Conservation (phyloP, 106 monocot species). For the Platanthera zijinensis region DNA sequence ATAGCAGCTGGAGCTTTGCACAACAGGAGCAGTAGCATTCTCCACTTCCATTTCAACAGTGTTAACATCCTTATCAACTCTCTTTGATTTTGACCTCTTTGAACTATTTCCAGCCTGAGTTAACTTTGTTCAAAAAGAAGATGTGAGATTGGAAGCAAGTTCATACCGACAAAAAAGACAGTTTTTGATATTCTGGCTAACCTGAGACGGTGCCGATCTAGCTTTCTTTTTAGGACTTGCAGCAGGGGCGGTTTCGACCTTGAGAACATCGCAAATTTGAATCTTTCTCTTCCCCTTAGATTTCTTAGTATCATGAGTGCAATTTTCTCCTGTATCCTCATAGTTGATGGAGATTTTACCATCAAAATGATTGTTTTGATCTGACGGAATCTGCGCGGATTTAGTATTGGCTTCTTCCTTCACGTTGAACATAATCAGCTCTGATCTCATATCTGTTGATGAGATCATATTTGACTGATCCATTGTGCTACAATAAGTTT, state of each 20-base stretch:
- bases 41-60: constrained; percentile 8
- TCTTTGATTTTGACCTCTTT: constrained; percentile 25
- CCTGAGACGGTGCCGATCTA: not conserved
- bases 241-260: too few species aligned
- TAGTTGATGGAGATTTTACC: not conserved
- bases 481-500: constrained; percentile 10
- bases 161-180: not conserved
- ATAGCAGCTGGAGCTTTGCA: constrained; percentile 27
- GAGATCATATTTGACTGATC: constrained; percentile 5
- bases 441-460: constrained; percentile 3
- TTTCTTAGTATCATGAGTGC: not conserved
- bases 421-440: not conserved
- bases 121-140: not conserved
- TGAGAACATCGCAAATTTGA: not conserved
- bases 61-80: constrained; percentile 16
- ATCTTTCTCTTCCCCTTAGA: constrained; percentile 10
- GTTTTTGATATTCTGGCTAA: not conserved
- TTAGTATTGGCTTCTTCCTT: not conserved
- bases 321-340: not conserved
- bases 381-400: not conserved
- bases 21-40: constrained; percentile 4
- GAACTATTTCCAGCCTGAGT: constrained; percentile 19
- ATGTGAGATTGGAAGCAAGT: not conserved
- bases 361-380: not conserved
- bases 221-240: constrained; percentile 18